These are phyloP conservation scores for Zygosaccharomyces sapae DNA, from an alignment of 1,139 yeast genomes.

Conservation along the genomic window DNA sequence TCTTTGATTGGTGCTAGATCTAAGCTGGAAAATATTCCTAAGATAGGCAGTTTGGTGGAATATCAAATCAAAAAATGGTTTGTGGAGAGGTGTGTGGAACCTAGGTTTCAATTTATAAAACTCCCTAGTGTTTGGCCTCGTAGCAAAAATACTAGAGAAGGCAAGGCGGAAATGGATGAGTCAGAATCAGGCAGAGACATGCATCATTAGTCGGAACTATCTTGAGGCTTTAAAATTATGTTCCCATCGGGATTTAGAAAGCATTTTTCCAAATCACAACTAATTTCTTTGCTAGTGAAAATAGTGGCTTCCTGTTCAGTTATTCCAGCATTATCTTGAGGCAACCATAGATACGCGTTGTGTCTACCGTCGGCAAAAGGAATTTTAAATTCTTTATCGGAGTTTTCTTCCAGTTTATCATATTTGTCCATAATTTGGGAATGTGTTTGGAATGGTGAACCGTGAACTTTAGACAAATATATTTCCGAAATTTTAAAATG, in stretches of 20 bases:
- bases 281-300: constrained; percentile 20
- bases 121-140: constrained; percentile 92
- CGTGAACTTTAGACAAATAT: constrained; percentile 8
- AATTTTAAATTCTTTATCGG: constrained; percentile 5
- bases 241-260: constrained; percentile 6
- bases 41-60: constrained; percentile 80
- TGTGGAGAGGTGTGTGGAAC: constrained; percentile 88
- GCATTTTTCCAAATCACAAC: constrained; percentile 1
- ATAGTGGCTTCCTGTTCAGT: constrained; percentile 28
- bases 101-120: constrained; percentile 78
- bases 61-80: constrained; percentile 83
- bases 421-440: background rate
- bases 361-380: constrained; percentile 14
- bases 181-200: constrained; percentile 8
- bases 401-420: background rate
- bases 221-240: background rate
- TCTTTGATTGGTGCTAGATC: constrained; percentile 91
- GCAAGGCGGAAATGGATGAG: constrained; percentile 22
- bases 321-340: constrained; percentile 36
- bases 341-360: constrained; percentile 37
- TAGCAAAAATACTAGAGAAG: constrained; percentile 61
- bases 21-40: constrained; percentile 88
- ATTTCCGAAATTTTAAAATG: constrained; percentile 40
- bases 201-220: background rate
- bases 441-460: constrained; percentile 6